Evolutionary conservation across 768 basidiomycete species (phyloP), one percentile per base, ranked within the genome.

Genomic region (Mycena metata): DNA sequence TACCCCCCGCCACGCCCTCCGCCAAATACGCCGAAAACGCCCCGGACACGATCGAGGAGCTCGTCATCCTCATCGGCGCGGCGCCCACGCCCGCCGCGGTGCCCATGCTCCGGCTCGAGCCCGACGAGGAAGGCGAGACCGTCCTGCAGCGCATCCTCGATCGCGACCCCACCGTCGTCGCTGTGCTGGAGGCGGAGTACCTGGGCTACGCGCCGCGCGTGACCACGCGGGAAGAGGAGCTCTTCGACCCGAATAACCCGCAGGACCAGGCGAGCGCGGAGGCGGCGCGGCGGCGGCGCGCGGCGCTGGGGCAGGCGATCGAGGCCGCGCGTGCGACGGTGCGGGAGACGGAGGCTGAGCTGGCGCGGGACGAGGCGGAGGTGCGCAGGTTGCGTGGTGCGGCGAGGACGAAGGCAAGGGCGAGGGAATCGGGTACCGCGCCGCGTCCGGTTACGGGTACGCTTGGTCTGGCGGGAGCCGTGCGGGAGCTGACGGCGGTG

Each of bases 111-210:
- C 26, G 39, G 36, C 30, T 82, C 13, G 52, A 69, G 33, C 70
- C 70, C 15, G 73, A 76, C 43, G 54, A 70, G 13, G 78, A 79
- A 11, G 81, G 81, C 17, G 72, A 74, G 43, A 69, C 69, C 21
- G 74, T 72, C 4, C 64, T 80, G 12, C 39, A 73, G 33, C 67
- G 79, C 39, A 75, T 82, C 24, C 50, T 80, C 17, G 72, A 68
- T 1, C 69, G 77, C 41, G 81, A 83, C 69, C 75, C 71, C 30
- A 69, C 67, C 13, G 81, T 82, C 10, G 73, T 82, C 36, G 75
- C 80, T 5, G 46, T 79, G 1, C 75, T 81, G 17, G 77, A 72
- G 35, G 65, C 73, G 42, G 72, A 76, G 30, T 80, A 79, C 46
- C 63, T 81, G 35, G 74, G 73, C 13, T 80, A 81, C 61, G 71